phyloP scores from a whole-genome alignment of 1,284 basidiomycete species.

The Waitea zeae region DNA sequence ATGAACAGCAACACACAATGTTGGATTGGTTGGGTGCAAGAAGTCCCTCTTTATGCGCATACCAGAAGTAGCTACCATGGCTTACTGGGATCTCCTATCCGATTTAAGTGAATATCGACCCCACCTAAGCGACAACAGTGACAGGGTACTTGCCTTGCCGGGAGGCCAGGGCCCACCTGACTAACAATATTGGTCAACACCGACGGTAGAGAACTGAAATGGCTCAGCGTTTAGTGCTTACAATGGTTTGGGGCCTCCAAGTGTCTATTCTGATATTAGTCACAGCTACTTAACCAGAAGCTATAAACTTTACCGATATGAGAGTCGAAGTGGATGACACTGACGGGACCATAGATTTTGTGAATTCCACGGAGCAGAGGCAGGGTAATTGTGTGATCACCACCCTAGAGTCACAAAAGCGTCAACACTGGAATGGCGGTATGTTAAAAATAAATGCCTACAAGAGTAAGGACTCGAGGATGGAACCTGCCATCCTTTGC shows the following conservation, averaged over 20 bases:
- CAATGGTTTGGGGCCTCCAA: conserved; percentile 13
- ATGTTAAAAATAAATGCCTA: conserved; percentile 6
- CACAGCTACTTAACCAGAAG: no score
- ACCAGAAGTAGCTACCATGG: conserved; percentile 23
- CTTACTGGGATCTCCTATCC: conserved; percentile 17
- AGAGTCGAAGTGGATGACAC: conserved; percentile 23
- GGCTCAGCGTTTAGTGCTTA: conserved; percentile 4
- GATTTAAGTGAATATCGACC: no score
- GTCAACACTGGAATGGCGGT: no score
- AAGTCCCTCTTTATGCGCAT: conserved; percentile 20
- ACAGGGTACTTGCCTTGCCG: no score
- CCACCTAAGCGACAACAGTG: no score
- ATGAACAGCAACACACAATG: conserved; percentile 13
- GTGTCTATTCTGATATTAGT: conserved; percentile 12
- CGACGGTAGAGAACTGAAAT: no score
- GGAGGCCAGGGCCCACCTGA: conserved; percentile 19
- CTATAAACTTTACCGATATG: conserved; percentile 19
- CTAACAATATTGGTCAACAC: no score
- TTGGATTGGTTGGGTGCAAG: conserved; percentile 19
- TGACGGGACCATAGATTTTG: conserved; percentile 19
- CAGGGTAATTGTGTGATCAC: conserved; percentile 22
- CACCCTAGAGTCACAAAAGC: no score
- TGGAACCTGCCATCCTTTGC: conserved; percentile 19
- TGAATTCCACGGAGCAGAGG: conserved; percentile 19
- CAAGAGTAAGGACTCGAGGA: conserved; percentile 18